Evolutionary conservation across 352 stramenopile species (phyloP).

Genomic region (Plasmopara muralis): DNA sequence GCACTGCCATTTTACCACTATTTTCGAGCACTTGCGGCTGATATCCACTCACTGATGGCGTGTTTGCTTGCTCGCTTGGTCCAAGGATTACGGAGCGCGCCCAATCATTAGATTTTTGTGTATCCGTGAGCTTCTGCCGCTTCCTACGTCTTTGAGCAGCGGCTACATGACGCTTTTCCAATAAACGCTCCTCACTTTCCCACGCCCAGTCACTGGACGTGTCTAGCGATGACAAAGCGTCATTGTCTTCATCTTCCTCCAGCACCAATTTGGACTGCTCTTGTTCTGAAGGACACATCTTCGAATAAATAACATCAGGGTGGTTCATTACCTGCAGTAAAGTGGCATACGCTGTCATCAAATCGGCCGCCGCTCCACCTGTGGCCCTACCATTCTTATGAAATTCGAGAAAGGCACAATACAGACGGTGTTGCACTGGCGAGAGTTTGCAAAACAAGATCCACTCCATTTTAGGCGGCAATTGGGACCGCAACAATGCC

Average conservation of each 20-base stretch:
- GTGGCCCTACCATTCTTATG: slow-evolving; percentile 29
- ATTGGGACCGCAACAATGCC: slow-evolving; percentile 51
- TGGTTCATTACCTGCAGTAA: slow-evolving; percentile 86
- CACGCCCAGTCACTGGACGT: slow-evolving; percentile 47
- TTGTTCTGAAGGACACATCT: slow-evolving; percentile 39
- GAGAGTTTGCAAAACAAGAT: slow-evolving; percentile 85
- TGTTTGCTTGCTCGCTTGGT: slow-evolving; percentile 2
- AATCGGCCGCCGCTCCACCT: slow-evolving; percentile 39
- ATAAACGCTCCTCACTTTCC: slow-evolving; percentile 56
- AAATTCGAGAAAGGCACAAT: slow-evolving; percentile 66
- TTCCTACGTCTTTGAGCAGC: slow-evolving; percentile 42
- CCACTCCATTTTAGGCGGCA: slow-evolving; percentile 82
- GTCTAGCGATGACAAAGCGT: slow-evolving; percentile 12
- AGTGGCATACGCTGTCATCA: slow-evolving; percentile 73
- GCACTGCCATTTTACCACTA: slow-evolving; percentile 76
- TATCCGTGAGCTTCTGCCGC: slow-evolving; percentile 55
- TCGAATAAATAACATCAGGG: slow-evolving; percentile 78
- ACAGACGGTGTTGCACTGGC: slow-evolving; percentile 67
- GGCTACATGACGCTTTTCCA: slow-evolving; percentile 44
- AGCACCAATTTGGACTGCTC: slow-evolving; percentile 11
- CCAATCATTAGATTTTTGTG: slow-evolving; percentile 63
- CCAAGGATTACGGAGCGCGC: slow-evolving; percentile 42
- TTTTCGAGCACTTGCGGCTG: slow-evolving; percentile 47
- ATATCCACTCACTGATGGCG: slow-evolving; percentile 19
- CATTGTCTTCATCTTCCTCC: slow-evolving; percentile 30